Evolutionary conservation across 768 basidiomycete genomes (phyloP).

Genomic region (Amanita polypyramis): DNA sequence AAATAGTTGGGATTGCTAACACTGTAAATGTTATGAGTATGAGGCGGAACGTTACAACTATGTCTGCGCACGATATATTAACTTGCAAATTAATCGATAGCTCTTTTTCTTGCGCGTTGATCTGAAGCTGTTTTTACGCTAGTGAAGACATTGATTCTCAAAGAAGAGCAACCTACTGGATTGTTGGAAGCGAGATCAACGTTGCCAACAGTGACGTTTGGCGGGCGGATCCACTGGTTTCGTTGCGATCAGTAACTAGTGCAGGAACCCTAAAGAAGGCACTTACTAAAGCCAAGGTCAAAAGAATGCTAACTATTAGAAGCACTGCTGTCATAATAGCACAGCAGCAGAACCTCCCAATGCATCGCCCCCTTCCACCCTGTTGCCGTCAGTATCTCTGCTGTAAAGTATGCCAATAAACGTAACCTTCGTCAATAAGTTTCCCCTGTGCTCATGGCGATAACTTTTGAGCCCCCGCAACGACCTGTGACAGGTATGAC

Average conservation of each 20-base stretch:
- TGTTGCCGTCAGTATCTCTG: conserved; percentile 21
- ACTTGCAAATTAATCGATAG: conserved; percentile 51
- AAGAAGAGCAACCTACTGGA: conserved; percentile 26
- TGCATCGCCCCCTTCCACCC: conserved; percentile 52
- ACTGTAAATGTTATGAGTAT: conserved; percentile 24
- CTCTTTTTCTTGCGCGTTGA: conserved; percentile 28
- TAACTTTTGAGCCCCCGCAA: conserved; percentile 36
- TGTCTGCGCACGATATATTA: conserved; percentile 47
- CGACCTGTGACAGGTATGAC: conserved; percentile 17
- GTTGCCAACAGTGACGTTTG: conserved; percentile 47
- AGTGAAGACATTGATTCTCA: neutral
- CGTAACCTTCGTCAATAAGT: conserved; percentile 57
- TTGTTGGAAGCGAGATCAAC: conserved; percentile 32
- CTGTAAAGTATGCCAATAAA: neutral
- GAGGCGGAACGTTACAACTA: neutral
- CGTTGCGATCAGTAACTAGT: conserved; percentile 1
- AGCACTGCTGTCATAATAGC: conserved; percentile 57
- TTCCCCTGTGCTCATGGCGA: conserved; percentile 47
- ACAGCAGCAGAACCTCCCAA: conserved; percentile 69
- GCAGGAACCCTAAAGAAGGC: neutral
- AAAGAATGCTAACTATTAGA: conserved; percentile 52
- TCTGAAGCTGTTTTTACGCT: conserved; percentile 16
- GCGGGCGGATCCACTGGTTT: conserved; percentile 67
- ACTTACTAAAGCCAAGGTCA: conserved; percentile 60
- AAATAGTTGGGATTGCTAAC: conserved; percentile 81